A percentile compares a stretch with the other conserved stretches of the same genome.
These are phyloP conservation scores for Basidiobolus meristosporus DNA, from an alignment of 371 early-diverging fungal species.

Conservation along the genomic window DNA sequence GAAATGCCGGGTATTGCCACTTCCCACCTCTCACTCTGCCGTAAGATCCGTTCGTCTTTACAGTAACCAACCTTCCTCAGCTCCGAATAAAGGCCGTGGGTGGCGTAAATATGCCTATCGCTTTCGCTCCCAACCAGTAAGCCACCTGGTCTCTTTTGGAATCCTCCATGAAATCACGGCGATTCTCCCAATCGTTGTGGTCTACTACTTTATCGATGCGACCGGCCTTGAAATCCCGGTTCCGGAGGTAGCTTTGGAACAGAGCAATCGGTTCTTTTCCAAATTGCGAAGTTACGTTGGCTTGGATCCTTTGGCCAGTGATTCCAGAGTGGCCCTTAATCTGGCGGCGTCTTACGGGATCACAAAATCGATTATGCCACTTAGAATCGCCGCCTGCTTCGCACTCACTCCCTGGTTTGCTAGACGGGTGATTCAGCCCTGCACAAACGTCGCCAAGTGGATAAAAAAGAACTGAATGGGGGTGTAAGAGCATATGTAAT, in stretches of 20 bases:
- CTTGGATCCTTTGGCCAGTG: conserved; percentile 16
- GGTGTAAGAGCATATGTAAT: no score
- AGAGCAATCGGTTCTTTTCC: conserved; percentile 41
- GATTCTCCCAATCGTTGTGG: conserved; percentile 50
- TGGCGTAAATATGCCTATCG: conserved; percentile 32
- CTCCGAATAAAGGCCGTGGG: conserved; percentile 6
- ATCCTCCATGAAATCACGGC: conserved; percentile 82
- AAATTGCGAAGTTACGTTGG: conserved; percentile 32
- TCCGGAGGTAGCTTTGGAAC: conserved; percentile 37
- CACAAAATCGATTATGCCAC: conserved; percentile 54
- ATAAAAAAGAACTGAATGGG: no score
- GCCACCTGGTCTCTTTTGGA: conserved; percentile 61
- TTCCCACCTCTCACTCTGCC: no score
- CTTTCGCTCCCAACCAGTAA: conserved; percentile 53
- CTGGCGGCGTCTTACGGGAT: conserved; percentile 63
- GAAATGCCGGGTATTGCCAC: no score
- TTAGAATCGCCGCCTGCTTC: conserved; percentile 37
- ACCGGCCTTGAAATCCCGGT: conserved; percentile 34
- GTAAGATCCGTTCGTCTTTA: no score
- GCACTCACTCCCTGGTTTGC: conserved; percentile 52
- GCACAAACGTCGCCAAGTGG: no score
- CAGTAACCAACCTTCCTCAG: no score
- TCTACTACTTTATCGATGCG: conserved; percentile 40
- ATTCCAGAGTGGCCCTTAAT: conserved; percentile 39
- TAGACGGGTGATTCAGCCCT: no score